These are phyloP conservation scores for Kwoniella pini DNA, from an alignment of 768 basidiomycete genomes.

Conservation along the genomic window DNA sequence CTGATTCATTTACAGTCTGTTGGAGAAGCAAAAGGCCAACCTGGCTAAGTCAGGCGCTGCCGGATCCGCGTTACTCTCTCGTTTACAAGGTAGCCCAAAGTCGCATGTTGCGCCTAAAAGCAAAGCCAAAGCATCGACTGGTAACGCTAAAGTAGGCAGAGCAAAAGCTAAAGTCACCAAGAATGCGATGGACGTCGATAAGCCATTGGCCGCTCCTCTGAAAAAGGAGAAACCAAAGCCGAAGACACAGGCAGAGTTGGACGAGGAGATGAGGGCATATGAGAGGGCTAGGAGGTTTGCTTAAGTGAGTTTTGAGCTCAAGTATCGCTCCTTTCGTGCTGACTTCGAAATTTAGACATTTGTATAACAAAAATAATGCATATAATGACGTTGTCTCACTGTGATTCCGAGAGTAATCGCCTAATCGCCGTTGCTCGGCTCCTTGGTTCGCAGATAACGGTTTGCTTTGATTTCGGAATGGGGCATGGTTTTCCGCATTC, in stretches of 20 bases:
- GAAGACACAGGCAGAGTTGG: slow-evolving; percentile 45
- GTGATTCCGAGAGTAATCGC: too few species aligned
- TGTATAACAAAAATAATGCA: not conserved
- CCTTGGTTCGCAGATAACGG: too few species aligned
- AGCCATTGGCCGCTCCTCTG: slow-evolving; percentile 7
- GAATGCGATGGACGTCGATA: slow-evolving; percentile 41
- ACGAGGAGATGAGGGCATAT: slow-evolving; percentile 47
- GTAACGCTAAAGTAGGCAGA: slow-evolving; percentile 30
- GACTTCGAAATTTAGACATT: not conserved
- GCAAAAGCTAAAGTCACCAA: slow-evolving; percentile 34
- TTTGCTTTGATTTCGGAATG: too few species aligned
- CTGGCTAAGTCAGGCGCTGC: slow-evolving; percentile 17
- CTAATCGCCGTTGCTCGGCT: too few species aligned
- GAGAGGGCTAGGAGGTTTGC: slow-evolving; percentile 40
- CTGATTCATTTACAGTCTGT: slow-evolving; percentile 12
- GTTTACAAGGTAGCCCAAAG: slow-evolving; percentile 23
- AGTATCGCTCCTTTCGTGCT: not conserved
- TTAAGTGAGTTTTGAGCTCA: not conserved
- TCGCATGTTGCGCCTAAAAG: slow-evolving; percentile 20
- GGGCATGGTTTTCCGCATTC: too few species aligned
- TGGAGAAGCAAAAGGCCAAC: slow-evolving; percentile 43
- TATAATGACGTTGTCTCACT: slow-evolving; percentile 1
- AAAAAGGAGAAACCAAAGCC: slow-evolving; percentile 22
- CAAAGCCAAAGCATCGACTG: slow-evolving; percentile 13
- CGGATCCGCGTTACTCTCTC: slow-evolving; percentile 32